phyloP scores from a whole-genome alignment of 2,329 filamentous ascomycete species.

The Ophiostoma ulmi region DNA sequence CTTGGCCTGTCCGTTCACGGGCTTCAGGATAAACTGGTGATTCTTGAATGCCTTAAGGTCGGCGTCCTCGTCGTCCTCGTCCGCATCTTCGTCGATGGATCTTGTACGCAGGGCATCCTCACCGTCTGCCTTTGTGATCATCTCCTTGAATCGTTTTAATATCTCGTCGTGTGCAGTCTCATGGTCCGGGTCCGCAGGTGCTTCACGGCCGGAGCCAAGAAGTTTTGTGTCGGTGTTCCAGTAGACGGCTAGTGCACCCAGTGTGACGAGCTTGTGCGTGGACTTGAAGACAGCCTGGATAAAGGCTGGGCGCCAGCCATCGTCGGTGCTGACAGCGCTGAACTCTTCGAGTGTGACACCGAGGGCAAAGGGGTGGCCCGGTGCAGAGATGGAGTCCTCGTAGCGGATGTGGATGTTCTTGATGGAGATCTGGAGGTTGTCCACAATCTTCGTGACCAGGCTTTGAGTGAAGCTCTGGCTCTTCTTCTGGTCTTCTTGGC shows the following conservation, averaged over 20 bases:
- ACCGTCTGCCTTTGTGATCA: constrained; percentile 63
- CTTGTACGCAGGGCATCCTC: not conserved
- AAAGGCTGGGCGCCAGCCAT: constrained; percentile 91
- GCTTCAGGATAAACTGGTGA: constrained; percentile 93
- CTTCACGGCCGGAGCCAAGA: constrained; percentile 74
- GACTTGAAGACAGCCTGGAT: constrained; percentile 78
- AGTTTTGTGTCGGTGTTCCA: constrained; percentile 94
- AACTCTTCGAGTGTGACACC: constrained; percentile 92
- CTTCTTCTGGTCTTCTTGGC: constrained; percentile 90
- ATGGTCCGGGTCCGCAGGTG: constrained; percentile 54
- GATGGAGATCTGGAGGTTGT: constrained; percentile 95
- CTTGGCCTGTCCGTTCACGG: constrained; percentile 90
- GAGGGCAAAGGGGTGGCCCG: constrained; percentile 89
- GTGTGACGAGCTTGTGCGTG: constrained; percentile 88
- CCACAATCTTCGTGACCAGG: constrained; percentile 90
- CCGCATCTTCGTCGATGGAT: constrained; percentile 43
- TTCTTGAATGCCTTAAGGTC: constrained; percentile 33
- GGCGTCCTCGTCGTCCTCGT: constrained; percentile 42
- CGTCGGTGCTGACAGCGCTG: constrained; percentile 92
- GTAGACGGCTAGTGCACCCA: constrained; percentile 87
- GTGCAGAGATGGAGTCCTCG: constrained; percentile 92
- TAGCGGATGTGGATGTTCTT: constrained; percentile 99
- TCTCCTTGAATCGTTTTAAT: constrained; percentile 67
- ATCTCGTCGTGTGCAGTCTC: constrained; percentile 63
- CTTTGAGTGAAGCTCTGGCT: constrained; percentile 97